These are phyloP conservation scores for Marvania coccoides DNA, from an alignment of 139 green algal species.

Conservation along the genomic window DNA sequence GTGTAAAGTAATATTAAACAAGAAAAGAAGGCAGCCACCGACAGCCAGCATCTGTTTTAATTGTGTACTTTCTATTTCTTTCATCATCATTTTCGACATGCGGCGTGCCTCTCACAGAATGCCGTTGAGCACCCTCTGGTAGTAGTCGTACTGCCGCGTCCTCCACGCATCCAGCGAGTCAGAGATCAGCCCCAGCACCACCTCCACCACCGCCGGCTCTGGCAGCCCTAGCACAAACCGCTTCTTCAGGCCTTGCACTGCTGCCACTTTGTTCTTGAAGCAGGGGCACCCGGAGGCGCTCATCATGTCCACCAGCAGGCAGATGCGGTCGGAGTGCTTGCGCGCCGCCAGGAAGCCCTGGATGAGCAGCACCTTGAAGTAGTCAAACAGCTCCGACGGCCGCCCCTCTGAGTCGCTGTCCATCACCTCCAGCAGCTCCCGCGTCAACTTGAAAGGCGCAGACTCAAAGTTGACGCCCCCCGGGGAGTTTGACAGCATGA, in stretches of 20 bases:
- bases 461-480: slow-evolving; percentile 36
- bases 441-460: slow-evolving; percentile 86
- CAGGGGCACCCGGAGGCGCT: slow-evolving; percentile 75
- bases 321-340: slow-evolving; percentile 84
- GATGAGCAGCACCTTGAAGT: slow-evolving; percentile 91
- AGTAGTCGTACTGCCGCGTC: slow-evolving; percentile 97
- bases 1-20: too few relatives aligned
- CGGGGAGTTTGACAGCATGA: slow-evolving; percentile 82
- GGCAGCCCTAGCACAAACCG: slow-evolving; percentile 62
- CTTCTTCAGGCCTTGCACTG: slow-evolving; percentile 75
- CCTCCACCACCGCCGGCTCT: slow-evolving; percentile 63
- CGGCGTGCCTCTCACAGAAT: slow-evolving; percentile 59
- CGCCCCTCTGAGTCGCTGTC: slow-evolving; percentile 75
- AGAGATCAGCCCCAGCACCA: slow-evolving; percentile 82
- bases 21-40: too few relatives aligned
- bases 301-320: slow-evolving; percentile 91
- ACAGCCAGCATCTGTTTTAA: too few relatives aligned
- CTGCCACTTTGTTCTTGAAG: slow-evolving; percentile 73
- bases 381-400: slow-evolving; percentile 83
- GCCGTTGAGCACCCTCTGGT: slow-evolving; percentile 93
- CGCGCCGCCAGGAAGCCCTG: slow-evolving; percentile 90
- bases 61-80: background rate
- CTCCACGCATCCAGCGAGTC: slow-evolving; percentile 90
- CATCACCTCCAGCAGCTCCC: slow-evolving; percentile 97
- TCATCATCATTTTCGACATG: background rate